Evolutionary conservation across 352 stramenopile species (phyloP), one percentile per base, ranked within the genome.

Genomic region (Blastocystis sp.): DNA sequence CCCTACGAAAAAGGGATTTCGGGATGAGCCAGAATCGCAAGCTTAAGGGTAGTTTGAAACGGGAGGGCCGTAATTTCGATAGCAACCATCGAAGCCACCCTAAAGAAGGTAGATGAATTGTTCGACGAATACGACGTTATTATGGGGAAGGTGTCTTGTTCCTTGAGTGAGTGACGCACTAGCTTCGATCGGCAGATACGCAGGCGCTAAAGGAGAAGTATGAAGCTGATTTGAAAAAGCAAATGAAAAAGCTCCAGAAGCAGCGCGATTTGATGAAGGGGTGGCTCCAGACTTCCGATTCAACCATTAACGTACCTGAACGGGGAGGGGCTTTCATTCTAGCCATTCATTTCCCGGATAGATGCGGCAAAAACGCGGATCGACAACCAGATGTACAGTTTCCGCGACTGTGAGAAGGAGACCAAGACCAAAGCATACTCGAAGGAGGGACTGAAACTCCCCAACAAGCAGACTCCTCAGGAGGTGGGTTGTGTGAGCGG

Each of bases 161-260:
- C 34, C 71, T 21, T 14, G 28, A 66, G 3, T 28, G n/a, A 10
- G 34, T 65, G 7, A 67, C 43, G 23, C n/a, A 10, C 23, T 65
- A 81, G 71, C 48, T 81, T n/a, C 43, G 66, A 66, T 66, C 14
- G 40, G 38, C 71, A n/a, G 71, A 87, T 43, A 76, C n/a, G 17
- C 77, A 78, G 52, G 48, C 53, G 19, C 77, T 59, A 41, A 87
- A 87, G 43, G 77, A 87, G 48, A 87, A 87, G 45, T 87, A 87
- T 78, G 77, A 87, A 43, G 67, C n/a, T 76, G 77, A 87, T 79
- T 74, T 87, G 45, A 87, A 87, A 62, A 87, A 87, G 34, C 62
- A 87, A 87, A 87, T 87, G 17, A 87, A 87, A 45, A 87, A 87
- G 52, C 65, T 87, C 23, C 77, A 87, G 48, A 81, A 38, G 43